phyloP scores from a whole-genome alignment of 148 eudicot species.

The Gaultheria prostrata region DNA sequence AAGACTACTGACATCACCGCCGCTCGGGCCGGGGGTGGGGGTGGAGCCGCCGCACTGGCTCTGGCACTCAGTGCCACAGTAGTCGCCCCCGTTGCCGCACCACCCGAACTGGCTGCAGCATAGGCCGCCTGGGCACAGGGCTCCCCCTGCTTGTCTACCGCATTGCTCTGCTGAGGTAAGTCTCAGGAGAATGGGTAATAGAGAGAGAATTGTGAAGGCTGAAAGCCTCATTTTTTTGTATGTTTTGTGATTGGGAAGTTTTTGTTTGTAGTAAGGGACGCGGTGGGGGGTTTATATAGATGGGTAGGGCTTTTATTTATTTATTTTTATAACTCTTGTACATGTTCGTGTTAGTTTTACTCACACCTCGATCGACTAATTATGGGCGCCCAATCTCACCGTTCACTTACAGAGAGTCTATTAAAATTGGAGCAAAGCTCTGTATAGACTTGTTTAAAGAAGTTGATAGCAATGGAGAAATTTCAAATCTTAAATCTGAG shows the following conservation, averaged over 20 bases:
- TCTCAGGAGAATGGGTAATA: background rate
- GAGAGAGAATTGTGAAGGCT: background rate
- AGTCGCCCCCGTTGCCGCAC: constrained; percentile 17
- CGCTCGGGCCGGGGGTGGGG: constrained; percentile 17
- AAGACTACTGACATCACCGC: constrained; percentile 18
- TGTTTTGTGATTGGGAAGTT: background rate
- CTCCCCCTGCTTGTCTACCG: constrained; percentile 18
- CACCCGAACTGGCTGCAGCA: constrained; percentile 34
- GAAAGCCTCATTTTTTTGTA: background rate
- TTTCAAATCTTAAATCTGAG: too few relatives aligned
- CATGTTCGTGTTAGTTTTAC: too few relatives aligned
- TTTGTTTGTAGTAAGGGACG: background rate
- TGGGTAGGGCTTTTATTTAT: background rate
- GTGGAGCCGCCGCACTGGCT: constrained; percentile 26
- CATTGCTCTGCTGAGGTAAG: constrained; percentile 14
- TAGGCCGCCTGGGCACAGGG: constrained; percentile 19
- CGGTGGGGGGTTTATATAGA: background rate
- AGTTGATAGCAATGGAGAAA: too few relatives aligned
- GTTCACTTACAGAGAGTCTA: too few relatives aligned
- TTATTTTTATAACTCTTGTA: too few relatives aligned
- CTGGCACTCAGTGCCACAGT: constrained; percentile 34
- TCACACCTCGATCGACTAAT: too few relatives aligned
- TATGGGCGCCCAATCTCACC: too few relatives aligned
- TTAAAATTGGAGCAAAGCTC: too few relatives aligned
- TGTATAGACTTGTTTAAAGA: too few relatives aligned